Base-by-base conservation (phyloP, 768 basidiomycete species). In the Pisolithus orientalis region DNA sequence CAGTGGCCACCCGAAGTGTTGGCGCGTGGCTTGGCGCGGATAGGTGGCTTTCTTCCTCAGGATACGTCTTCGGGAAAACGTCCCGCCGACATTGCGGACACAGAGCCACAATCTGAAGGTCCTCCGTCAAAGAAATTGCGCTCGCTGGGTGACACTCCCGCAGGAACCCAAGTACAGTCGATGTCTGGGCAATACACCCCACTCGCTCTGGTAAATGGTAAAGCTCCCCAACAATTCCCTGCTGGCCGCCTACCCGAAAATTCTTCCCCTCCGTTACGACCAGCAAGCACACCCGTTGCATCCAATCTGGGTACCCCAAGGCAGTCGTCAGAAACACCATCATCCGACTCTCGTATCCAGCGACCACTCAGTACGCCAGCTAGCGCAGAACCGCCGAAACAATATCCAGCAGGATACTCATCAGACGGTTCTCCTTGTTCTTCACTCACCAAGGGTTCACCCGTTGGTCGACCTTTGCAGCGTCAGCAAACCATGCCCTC, bases 141-240 rank as follows among this genome's bases (percentile, higher is more conserved):
- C 8, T 17, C 69, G 39, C 59, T 54, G n/a, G 44, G 38, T 2
- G 39, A 40, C 31, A 38, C 44, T 7, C 25, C 49, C 1, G 31
- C 39, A 11, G 32, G 49, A 16, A 50, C 51, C 5, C 52, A 25
- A 8, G 53, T 51, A 24, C 55, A 52, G 29, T 44, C 54, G 6
- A 8, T 38, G 5, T 8, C 63, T 13, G 48, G 40, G 43, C 39
- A 42, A 4, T 53, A 57, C 2, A 11, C 49, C 10, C 60, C 68
- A 13, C 50, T 60, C 51, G 44, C 58, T 24, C 45, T 64, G 47
- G 47, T 69, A 37, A 64, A 66, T 16, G 66, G 68, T 32, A 69
- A 57, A 29, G 62, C 64, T 42, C 66, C 68, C 39, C 65, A 64
- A 17, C 68, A 68, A 43, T 65, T 57, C 43, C 62, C 66, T 7